These are phyloP conservation scores for Suillus placidus DNA, from an alignment of 768 basidiomycete genomes.

Conservation along the genomic window DNA sequence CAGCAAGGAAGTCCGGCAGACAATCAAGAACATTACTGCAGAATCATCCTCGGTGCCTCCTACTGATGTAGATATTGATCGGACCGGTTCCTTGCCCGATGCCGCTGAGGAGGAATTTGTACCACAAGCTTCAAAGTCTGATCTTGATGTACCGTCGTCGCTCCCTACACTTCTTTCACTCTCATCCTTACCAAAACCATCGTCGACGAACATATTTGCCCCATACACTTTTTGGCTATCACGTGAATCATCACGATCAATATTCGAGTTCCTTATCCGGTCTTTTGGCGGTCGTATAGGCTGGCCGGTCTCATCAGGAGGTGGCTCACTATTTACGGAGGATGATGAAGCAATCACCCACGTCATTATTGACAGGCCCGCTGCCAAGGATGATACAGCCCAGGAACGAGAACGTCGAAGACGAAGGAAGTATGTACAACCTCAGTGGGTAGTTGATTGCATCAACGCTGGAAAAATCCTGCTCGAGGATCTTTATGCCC, in stretches of 20 bases:
- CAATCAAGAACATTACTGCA: conserved; percentile 48
- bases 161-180: conserved; percentile 74
- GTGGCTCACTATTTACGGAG: conserved; percentile 80
- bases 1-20: conserved; percentile 55
- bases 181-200: conserved; percentile 57
- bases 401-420: conserved; percentile 63
- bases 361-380: conserved; percentile 90
- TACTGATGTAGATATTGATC: conserved; percentile 42
- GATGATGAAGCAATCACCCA: conserved; percentile 87
- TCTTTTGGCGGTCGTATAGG: conserved; percentile 92
- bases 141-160: conserved; percentile 44
- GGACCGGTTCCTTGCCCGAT: conserved; percentile 33
- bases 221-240: conserved; percentile 93
- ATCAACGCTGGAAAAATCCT: conserved; percentile 86
- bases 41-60: conserved; percentile 27
- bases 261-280: conserved; percentile 93
- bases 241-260: conserved; percentile 85
- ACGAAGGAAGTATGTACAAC: conserved; percentile 88
- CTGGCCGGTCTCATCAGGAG: conserved; percentile 82
- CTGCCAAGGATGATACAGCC: conserved; percentile 52
- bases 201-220: conserved; percentile 69
- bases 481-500: conserved; percentile 82
- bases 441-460: conserved; percentile 98
- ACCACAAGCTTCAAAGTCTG: conserved; percentile 55
- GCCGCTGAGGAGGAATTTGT: conserved; percentile 68